Evolutionary conservation across 73 alveolate species (phyloP), one percentile per base, ranked within the genome.

Genomic region (Uronychia setigera): DNA sequence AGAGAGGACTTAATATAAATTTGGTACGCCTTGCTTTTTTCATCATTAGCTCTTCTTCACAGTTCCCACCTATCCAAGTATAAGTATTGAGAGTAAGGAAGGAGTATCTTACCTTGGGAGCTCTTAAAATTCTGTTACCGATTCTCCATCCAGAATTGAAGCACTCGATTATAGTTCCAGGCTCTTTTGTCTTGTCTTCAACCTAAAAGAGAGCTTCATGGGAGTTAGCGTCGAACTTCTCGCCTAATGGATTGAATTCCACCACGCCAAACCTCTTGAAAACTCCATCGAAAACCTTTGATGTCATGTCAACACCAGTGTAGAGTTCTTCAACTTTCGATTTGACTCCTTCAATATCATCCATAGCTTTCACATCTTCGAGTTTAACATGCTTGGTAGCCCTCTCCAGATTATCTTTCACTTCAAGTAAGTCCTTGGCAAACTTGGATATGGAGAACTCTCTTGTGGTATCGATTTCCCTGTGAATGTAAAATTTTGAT

Each of bases 401-500:
- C 58, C 93, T 82, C 60, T 94, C 90, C 28, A 96, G 59, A 80
- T 94, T 94, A 82, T 96, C 99, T 32, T 93, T 75, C 28, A 96
- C 97, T 58, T 96, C 99, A n/a, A 96, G 81, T 11, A 96, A 81
- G 59, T 96, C 99, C 92, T 94, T 94, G 27, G 99, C 99, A 79
- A 96, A 96, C 57, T 94, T 96, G 57, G 96, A 31, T 30, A 96
- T 96, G 29, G 98, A 95, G 81, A 81, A 96, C 59, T 89, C 93
- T 81, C 83, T 86, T 1, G 94, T 84, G 32, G 74, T 32, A 27
- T 92, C 96, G 35, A 88, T 91, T 81, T 94, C 98, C 74, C 67
- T 46, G 67, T 11, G 19, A 5, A 46, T n/a, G 67, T 11, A 46
- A 11, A 46, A 46, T 11, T 5, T 5, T 11, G 67, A 19, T 19